Conservation (phyloP, 257 asterid species). For the Penstemon newberryi region DNA sequence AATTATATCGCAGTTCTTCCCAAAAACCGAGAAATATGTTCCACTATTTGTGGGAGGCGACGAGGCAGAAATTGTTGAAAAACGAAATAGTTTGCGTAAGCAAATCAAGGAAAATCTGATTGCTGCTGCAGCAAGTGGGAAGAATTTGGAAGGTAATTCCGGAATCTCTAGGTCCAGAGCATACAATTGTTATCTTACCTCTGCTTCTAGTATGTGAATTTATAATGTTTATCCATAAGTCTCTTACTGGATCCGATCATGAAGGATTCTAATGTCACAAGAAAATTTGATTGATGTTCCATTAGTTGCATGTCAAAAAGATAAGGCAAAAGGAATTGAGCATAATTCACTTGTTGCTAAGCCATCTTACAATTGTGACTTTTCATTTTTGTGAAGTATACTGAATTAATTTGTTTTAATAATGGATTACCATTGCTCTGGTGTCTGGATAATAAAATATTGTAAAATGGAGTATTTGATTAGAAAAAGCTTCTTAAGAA, state of each 20-base stretch:
- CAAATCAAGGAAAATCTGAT: conserved; percentile 74
- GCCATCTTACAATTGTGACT: no score
- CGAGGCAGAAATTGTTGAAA: conserved; percentile 63
- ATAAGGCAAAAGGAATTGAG: no score
- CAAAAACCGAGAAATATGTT: conserved; percentile 85
- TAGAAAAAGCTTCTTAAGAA: not conserved
- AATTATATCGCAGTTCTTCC: conserved; percentile 77
- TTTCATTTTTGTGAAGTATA: no score
- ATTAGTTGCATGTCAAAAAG: no score
- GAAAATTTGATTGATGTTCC: not conserved
- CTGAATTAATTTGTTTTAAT: no score
- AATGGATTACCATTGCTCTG: no score
- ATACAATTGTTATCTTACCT: not conserved
- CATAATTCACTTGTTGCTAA: no score
- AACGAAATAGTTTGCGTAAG: conserved; percentile 64
- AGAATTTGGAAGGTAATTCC: conserved; percentile 87
- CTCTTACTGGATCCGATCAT: not conserved
- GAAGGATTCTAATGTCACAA: not conserved
- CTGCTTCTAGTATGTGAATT: conserved; percentile 5
- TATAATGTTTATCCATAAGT: not conserved
- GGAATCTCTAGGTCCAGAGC: conserved; percentile 1
- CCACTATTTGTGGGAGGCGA: conserved; percentile 85
- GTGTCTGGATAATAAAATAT: no score
- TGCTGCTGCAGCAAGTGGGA: conserved; percentile 96
- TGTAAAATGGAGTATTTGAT: not conserved